phyloP scores from a whole-genome alignment of 1,284 basidiomycete genomes.

The Golubevia pallescens region DNA sequence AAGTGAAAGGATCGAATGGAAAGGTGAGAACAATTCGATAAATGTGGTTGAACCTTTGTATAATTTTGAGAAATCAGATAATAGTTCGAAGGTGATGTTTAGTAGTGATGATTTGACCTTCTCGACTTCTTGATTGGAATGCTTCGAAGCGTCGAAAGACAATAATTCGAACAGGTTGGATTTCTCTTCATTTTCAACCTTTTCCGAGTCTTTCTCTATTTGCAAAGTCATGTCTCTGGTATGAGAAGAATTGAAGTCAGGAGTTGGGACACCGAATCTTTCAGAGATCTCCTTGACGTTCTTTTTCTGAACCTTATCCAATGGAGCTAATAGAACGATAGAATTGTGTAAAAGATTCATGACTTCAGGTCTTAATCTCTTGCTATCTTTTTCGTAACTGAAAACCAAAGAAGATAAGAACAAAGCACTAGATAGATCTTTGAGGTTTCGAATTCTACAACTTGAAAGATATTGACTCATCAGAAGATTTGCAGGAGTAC shows the following conservation, averaged over 20 bases:
- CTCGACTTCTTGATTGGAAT: constrained; percentile 1
- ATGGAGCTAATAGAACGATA: constrained; percentile 74
- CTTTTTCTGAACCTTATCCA: constrained; percentile 15
- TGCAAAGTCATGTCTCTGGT: constrained; percentile 13
- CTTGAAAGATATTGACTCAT: constrained; percentile 91
- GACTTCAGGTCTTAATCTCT: constrained; percentile 86
- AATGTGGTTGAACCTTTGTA: constrained; percentile 46
- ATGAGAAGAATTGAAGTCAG: constrained; percentile 40
- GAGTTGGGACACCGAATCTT: constrained; percentile 51
- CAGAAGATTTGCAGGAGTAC: constrained; percentile 82
- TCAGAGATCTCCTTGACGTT: constrained; percentile 36
- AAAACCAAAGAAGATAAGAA: constrained; percentile 87
- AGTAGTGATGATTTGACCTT: constrained; percentile 22
- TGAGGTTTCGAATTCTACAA: constrained; percentile 75
- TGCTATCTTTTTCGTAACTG: constrained; percentile 85
- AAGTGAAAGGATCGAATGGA: constrained; percentile 9
- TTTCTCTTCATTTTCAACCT: not conserved
- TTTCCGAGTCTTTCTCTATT: not conserved
- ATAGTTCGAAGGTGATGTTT: constrained; percentile 23
- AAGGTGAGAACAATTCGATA: constrained; percentile 53
- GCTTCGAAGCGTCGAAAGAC: constrained; percentile 6
- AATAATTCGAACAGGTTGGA: constrained; percentile 13
- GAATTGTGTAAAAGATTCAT: constrained; percentile 80
- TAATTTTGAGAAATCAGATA: constrained; percentile 33
- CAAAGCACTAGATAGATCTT: constrained; percentile 82